phyloP scores from a whole-genome alignment of 805 yeast genomes.

The Ogataea sp. region DNA sequence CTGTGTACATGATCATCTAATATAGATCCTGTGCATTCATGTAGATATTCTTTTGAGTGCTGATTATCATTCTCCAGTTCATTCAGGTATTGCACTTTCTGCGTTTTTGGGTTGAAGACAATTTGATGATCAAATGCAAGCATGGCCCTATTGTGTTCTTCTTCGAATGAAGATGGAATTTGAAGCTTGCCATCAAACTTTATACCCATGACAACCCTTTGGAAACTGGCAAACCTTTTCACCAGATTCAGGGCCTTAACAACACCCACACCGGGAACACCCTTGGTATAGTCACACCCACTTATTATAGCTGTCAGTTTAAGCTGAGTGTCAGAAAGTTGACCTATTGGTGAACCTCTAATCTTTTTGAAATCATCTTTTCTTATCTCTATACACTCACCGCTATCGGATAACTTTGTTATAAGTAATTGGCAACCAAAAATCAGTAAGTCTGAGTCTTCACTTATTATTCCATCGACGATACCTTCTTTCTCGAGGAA shows the following conservation, averaged over 20 bases:
- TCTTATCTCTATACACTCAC: conserved; percentile 61
- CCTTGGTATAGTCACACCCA: conserved; percentile 96
- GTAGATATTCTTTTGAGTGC: conserved; percentile 12
- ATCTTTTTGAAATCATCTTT: conserved; percentile 40
- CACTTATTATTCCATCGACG: conserved; percentile 83
- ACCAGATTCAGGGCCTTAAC: conserved; percentile 64
- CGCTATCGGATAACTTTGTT: conserved; percentile 72
- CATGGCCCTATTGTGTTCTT: conserved; percentile 58
- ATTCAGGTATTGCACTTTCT: conserved; percentile 48
- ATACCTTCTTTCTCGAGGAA: conserved; percentile 66
- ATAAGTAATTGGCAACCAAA: conserved; percentile 76
- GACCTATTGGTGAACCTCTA: conserved; percentile 32
- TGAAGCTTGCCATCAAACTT: conserved; percentile 49
- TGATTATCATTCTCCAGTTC: conserved; percentile 33
- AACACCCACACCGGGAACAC: conserved; percentile 75
- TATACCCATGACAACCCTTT: conserved; percentile 47
- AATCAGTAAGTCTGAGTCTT: conserved; percentile 86
- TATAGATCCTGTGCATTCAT: conserved; percentile 37
- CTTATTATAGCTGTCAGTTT: conserved; percentile 76
- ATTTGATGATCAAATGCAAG: conserved; percentile 79
- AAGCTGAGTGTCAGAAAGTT: conserved; percentile 48
- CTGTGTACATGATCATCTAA: conserved; percentile 40
- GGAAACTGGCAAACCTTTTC: conserved; percentile 39
- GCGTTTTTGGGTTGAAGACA: conserved; percentile 62
- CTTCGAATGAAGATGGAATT: conserved; percentile 49